A percentile compares a stretch with the other conserved stretches of the same genome.
Evolutionary conservation across 1,139 yeast species (phyloP).

Genomic region (Magnusiomyces paraingens): DNA sequence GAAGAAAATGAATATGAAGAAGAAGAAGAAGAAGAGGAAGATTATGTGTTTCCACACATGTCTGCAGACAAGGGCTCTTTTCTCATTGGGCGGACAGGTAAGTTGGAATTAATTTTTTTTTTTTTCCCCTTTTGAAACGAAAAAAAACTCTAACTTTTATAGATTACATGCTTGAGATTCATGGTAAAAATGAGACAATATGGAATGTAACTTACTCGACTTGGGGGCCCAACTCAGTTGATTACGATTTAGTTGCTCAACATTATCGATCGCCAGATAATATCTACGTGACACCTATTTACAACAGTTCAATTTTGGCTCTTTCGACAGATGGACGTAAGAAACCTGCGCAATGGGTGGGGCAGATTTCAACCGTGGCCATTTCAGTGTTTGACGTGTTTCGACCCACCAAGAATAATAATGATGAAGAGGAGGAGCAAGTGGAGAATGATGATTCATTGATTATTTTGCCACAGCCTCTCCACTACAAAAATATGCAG

Average conservation of each 20-base stretch:
- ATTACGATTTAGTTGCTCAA: conserved; percentile 52
- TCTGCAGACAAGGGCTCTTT: conserved; percentile 28
- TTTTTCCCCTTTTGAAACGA: not conserved
- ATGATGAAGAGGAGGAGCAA: not conserved
- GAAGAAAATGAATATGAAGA: conserved; percentile 20
- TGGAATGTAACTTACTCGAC: conserved; percentile 87
- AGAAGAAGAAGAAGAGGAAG: conserved; percentile 19
- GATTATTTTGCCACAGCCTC: conserved; percentile 37
- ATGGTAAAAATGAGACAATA: conserved; percentile 57
- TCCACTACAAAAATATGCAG: conserved; percentile 18
- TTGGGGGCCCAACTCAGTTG: conserved; percentile 92
- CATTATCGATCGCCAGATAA: conserved; percentile 47
- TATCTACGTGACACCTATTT: conserved; percentile 75
- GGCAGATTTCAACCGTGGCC: conserved; percentile 53
- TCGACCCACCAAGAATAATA: conserved; percentile 18
- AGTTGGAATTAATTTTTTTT: conserved; percentile 2
- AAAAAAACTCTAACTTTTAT: conserved; percentile 1
- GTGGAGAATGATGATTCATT: conserved; percentile 24
- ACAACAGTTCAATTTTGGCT: conserved; percentile 45
- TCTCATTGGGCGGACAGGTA: conserved; percentile 35
- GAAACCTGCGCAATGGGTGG: conserved; percentile 68
- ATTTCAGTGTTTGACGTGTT: conserved; percentile 71
- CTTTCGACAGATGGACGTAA: conserved; percentile 60
- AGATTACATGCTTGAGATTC: conserved; percentile 54
- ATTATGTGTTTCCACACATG: conserved; percentile 16